These are phyloP conservation scores for Pichia gijzeniarum DNA, from an alignment of 805 yeast species.

Conservation along the genomic window DNA sequence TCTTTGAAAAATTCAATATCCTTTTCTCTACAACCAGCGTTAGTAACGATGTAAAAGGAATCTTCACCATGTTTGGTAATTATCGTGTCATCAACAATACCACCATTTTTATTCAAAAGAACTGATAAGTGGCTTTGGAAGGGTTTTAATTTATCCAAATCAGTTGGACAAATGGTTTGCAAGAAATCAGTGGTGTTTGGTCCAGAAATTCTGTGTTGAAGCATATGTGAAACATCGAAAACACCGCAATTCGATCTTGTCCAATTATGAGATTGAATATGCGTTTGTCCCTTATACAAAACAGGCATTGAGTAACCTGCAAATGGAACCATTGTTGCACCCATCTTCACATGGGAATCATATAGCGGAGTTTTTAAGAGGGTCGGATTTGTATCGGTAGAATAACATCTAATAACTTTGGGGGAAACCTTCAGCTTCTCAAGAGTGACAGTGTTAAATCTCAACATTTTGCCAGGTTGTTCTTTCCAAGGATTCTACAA, in stretches of 20 bases:
- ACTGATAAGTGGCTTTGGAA: conserved; percentile 73
- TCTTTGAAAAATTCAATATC: conserved; percentile 59
- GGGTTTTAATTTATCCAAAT: conserved; percentile 49
- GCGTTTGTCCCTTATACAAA: conserved; percentile 74
- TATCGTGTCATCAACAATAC: conserved; percentile 90
- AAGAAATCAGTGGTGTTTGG: conserved; percentile 58
- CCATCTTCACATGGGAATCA: conserved; percentile 68
- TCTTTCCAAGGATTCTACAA: background rate
- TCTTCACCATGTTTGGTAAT: conserved; percentile 79
- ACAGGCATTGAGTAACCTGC: conserved; percentile 98
- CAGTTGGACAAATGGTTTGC: conserved; percentile 84
- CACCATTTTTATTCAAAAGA: conserved; percentile 60
- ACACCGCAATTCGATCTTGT: conserved; percentile 82
- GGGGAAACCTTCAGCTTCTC: background rate
- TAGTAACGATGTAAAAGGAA: conserved; percentile 79
- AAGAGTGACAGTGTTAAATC: background rate
- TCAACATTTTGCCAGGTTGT: conserved; percentile 4
- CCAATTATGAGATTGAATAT: conserved; percentile 93
- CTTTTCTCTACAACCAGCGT: conserved; percentile 89
- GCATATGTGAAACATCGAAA: conserved; percentile 96
- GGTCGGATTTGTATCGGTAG: conserved; percentile 26
- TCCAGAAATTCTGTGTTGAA: conserved; percentile 80
- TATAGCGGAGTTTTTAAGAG: conserved; percentile 67
- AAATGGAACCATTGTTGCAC: conserved; percentile 91
- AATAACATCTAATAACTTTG: conserved; percentile 11